Evolutionary conservation across 163 green algal species (phyloP), one percentile per base, ranked within the genome.

Genomic region (Coccomyxa subellipsoidea): DNA sequence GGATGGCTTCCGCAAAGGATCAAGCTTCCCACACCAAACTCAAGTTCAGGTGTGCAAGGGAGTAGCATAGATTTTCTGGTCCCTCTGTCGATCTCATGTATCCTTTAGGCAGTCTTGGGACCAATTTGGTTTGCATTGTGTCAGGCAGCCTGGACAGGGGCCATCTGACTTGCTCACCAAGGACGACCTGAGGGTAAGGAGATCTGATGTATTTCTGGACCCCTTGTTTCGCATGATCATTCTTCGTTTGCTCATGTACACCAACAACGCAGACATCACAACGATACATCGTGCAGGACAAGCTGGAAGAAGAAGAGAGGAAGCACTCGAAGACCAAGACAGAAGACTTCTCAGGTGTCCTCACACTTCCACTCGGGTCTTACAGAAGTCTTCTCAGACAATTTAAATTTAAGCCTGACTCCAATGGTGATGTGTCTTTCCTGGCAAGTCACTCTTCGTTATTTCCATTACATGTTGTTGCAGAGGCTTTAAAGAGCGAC

Each of bases 281-380:
- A 7, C n/a, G 29, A 37, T 6, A 23, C 69, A 18, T 12, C 35
- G 76, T 77, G 80, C 82, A 91, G 78, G 88, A 89, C 0, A 87
- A 95, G 80, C 87, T 98, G 8, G 89, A 95, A 70, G 90, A 90
- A 34, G 96, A 95, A 80, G 94, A 98, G 84, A 81, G 84, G 5
- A 93, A 95, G 80, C 91, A 96, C 80, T 93, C 93, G 38, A 78
- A 83, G 9, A 91, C 92, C 78, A 85, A 86, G 38, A 89, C 94
- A 89, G 92, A 95, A 84, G 88, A 90, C 78, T 39, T 77, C 5
- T 77, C 32, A 72, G 27, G 47, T 38, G 1, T 31, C 18, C 15
- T 12, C 23, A 31, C 5, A 31, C 37, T 72, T 21, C n/a, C n/a
- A n/a, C n/a, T n/a, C n/a, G n/a, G n/a, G n/a, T n/a, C 31, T 75